Percentiles rank a stretch among this genome's conserved stretches.
These are phyloP conservation scores for Cryptococcus floricola DNA, from an alignment of 1,284 basidiomycete genomes.

Conservation along the genomic window DNA sequence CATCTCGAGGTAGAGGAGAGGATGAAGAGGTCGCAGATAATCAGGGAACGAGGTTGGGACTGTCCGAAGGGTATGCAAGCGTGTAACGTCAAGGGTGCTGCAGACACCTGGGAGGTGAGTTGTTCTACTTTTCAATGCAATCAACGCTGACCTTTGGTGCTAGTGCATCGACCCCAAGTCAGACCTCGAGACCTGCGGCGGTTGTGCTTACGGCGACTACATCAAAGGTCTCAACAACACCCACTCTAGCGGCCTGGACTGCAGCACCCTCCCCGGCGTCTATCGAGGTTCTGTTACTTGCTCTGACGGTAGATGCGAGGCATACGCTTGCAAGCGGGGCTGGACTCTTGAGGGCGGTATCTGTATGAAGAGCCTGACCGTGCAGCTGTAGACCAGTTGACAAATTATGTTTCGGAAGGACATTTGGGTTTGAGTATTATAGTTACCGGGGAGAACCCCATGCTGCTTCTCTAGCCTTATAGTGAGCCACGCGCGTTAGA, in stretches of 20 bases:
- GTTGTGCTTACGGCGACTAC: background rate
- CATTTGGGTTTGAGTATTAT: too few species aligned
- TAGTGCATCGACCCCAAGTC: background rate
- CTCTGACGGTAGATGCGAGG: conserved; percentile 6
- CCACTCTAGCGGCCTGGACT: conserved; percentile 10
- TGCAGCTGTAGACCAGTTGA: background rate
- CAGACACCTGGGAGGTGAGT: conserved; percentile 14
- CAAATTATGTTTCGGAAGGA: too few species aligned
- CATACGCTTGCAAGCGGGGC: conserved; percentile 12
- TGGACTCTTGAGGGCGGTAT: conserved; percentile 7
- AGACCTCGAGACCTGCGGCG: conserved; percentile 11
- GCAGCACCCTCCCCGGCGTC: conserved; percentile 10
- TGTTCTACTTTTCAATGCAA: background rate
- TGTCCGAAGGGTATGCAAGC: conserved; percentile 11
- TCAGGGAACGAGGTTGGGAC: conserved; percentile 4
- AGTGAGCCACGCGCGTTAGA: too few species aligned
- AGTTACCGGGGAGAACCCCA: too few species aligned
- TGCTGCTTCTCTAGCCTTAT: too few species aligned
- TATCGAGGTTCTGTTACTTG: conserved; percentile 11
- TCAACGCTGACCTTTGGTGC: background rate
- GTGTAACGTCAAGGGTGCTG: conserved; percentile 8
- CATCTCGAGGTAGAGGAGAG: background rate
- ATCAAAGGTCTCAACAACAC: conserved; percentile 1
- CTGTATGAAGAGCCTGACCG: conserved; percentile 1
- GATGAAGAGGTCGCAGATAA: background rate